Conservation (phyloP, 495 filamentous ascomycete genomes). For the Hypoxylon cercidicola region DNA sequence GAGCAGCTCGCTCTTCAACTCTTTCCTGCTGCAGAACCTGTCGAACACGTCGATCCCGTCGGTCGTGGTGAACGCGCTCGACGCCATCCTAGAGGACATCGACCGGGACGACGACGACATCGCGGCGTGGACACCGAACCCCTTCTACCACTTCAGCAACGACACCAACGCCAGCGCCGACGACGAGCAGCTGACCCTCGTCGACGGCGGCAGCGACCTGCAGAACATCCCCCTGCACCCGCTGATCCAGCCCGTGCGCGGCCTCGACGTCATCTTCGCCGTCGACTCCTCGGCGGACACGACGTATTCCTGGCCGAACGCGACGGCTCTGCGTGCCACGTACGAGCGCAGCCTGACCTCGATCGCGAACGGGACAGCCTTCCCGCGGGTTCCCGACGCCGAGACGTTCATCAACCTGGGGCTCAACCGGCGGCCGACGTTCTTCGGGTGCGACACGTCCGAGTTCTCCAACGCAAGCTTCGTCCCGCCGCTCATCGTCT, state of each 20-base stretch:
- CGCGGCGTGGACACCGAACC: slow-evolving; percentile 84
- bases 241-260: slow-evolving; percentile 78
- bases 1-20: slow-evolving; percentile 90
- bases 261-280: slow-evolving; percentile 92
- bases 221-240: slow-evolving; percentile 92
- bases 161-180: slow-evolving; percentile 68
- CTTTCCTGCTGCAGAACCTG: slow-evolving; percentile 68
- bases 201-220: slow-evolving; percentile 84
- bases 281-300: slow-evolving; percentile 89
- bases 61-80: slow-evolving; percentile 62
- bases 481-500: slow-evolving; percentile 79
- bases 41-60: slow-evolving; percentile 62
- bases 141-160: slow-evolving; percentile 79
- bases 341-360: slow-evolving; percentile 75
- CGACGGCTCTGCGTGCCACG: slow-evolving; percentile 81
- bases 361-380: slow-evolving; percentile 83
- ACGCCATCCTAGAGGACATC: slow-evolving; percentile 63
- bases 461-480: slow-evolving; percentile 66
- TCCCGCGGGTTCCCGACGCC: slow-evolving; percentile 82
- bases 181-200: slow-evolving; percentile 69
- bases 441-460: slow-evolving; percentile 86
- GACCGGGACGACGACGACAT: slow-evolving; percentile 75
- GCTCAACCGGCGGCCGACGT: slow-evolving; percentile 85
- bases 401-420: slow-evolving; percentile 90
- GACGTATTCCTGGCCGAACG: slow-evolving; percentile 82